Conservation (phyloP, 2,329 filamentous ascomycete genomes). For the Xylariaceae sp. region DNA sequence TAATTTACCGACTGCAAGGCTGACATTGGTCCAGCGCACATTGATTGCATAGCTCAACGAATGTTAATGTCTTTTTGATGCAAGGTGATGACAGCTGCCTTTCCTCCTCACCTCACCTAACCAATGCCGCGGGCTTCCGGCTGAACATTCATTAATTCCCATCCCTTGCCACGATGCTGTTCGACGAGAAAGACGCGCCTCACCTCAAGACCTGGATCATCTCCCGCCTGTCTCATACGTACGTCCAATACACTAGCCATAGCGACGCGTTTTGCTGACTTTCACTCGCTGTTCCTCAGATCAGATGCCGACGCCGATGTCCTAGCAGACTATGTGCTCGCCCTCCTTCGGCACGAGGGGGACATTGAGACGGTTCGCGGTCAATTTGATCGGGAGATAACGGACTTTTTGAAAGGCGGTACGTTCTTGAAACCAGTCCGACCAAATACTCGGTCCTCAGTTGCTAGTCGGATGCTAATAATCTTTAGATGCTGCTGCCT, state of each 20-base stretch:
- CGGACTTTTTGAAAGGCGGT: slow-evolving; percentile 72
- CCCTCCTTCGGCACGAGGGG: slow-evolving; percentile 68
- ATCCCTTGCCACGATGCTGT: slow-evolving; percentile 46
- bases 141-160: not conserved
- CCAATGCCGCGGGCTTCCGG: too few species aligned
- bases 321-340: slow-evolving; percentile 79
- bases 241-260: slow-evolving; percentile 26
- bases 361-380: slow-evolving; percentile 58
- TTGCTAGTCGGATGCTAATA: slow-evolving; percentile 3
- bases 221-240: slow-evolving; percentile 72
- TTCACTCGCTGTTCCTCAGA: slow-evolving; percentile 35
- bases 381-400: slow-evolving; percentile 67
- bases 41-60: too few species aligned
- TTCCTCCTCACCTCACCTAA: too few species aligned
- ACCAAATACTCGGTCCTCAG: too few species aligned
- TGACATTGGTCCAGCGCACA: too few species aligned
- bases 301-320: slow-evolving; percentile 79
- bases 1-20: too few species aligned
- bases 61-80: too few species aligned
- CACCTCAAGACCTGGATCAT: slow-evolving; percentile 74
- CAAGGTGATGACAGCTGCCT: too few species aligned
- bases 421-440: slow-evolving; percentile 1
- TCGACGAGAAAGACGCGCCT: slow-evolving; percentile 57
- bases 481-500: slow-evolving; percentile 49
- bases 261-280: slow-evolving; percentile 6